These are phyloP conservation scores for Trebouxia sp. DNA, from an alignment of 139 green algal genomes.

Conservation along the genomic window DNA sequence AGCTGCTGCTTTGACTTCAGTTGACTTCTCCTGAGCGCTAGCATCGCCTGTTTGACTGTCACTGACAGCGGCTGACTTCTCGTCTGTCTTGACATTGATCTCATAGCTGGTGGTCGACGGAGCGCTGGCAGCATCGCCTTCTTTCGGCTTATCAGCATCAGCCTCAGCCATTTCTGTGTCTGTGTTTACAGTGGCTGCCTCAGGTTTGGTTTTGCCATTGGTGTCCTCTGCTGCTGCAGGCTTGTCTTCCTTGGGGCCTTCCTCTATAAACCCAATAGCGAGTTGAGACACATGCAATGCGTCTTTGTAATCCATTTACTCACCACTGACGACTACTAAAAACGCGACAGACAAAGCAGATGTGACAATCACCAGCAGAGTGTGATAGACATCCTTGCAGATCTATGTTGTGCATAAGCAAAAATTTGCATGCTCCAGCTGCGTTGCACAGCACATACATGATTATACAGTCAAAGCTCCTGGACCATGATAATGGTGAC, in stretches of 20 bases:
- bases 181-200: constrained; percentile 4
- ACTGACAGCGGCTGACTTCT: constrained; percentile 19
- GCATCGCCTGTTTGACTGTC: constrained; percentile 1
- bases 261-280: not conserved
- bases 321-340: no score
- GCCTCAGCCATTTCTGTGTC: not conserved
- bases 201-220: not conserved
- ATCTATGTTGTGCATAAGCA: no score
- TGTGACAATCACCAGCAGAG: no score
- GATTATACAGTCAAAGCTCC: no score
- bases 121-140: not conserved
- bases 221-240: not conserved
- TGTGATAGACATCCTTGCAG: no score
- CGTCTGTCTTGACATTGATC: constrained; percentile 18
- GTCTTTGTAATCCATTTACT: not conserved
- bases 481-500: no score
- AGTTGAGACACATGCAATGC: not conserved
- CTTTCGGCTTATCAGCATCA: constrained; percentile 27
- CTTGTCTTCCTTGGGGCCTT: not conserved
- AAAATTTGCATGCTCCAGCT: no score
- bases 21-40: not conserved
- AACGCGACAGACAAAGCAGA: not conserved
- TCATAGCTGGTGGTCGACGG: constrained; percentile 7
- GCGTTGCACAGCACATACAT: no score
- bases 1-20: constrained; percentile 33